Conservation (phyloP, 2,329 filamentous ascomycete genomes). For the Monilinia aucupariae region DNA sequence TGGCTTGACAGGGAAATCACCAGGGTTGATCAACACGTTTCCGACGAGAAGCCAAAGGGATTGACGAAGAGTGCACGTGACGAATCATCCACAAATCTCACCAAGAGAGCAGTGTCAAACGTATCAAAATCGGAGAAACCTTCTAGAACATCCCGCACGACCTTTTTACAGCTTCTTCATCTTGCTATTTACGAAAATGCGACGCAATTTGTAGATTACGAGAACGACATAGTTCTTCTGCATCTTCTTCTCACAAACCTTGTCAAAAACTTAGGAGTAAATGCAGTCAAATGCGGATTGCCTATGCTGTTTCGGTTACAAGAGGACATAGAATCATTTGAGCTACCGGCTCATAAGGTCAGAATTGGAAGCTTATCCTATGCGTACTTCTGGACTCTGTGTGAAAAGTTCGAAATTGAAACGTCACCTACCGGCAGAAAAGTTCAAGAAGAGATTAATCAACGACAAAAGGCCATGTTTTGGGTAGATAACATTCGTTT, state of each 20-base stretch:
- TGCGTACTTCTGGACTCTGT: constrained; percentile 79
- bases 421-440: constrained; percentile 61
- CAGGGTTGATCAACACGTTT: constrained; percentile 56
- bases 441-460: constrained; percentile 69
- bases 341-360: constrained; percentile 64
- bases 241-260: constrained; percentile 72
- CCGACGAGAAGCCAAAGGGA: constrained; percentile 48
- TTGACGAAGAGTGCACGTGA: constrained; percentile 35
- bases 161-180: constrained; percentile 77
- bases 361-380: constrained; percentile 79
- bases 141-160: constrained; percentile 24
- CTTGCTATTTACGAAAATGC: constrained; percentile 86
- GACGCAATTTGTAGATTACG: constrained; percentile 64
- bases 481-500: constrained; percentile 73
- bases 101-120: constrained; percentile 61
- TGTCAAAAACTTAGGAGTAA: constrained; percentile 73
- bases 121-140: constrained; percentile 46
- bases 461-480: constrained; percentile 66
- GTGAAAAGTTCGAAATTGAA: constrained; percentile 72
- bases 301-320: constrained; percentile 88
- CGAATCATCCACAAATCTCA: constrained; percentile 30
- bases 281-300: constrained; percentile 70
- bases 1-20: constrained; percentile 83
- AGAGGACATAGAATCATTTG: constrained; percentile 68
- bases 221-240: constrained; percentile 69